These are phyloP conservation scores for Citrullus amarus DNA, from an alignment of 306 rosid genomes.

Conservation along the genomic window DNA sequence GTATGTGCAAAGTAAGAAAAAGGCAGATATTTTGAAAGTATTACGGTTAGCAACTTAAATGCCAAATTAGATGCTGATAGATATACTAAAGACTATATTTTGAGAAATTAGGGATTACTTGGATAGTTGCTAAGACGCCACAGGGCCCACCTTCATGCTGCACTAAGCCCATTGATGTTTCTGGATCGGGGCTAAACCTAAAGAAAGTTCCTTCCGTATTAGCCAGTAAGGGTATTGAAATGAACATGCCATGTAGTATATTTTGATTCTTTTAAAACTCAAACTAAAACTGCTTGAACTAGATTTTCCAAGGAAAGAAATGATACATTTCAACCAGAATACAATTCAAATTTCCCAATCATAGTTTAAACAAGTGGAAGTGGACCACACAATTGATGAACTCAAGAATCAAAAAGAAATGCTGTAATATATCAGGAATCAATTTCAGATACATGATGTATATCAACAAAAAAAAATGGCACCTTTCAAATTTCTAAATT, in stretches of 20 bases:
- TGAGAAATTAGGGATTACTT: slow-evolving; percentile 48
- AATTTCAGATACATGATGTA: neutral
- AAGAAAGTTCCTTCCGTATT: slow-evolving; percentile 21
- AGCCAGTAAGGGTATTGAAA: slow-evolving; percentile 22
- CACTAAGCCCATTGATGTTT: slow-evolving; percentile 93
- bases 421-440: neutral
- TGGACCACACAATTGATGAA: neutral
- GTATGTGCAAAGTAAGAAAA: neutral
- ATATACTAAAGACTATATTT: slow-evolving; percentile 1
- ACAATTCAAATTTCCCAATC: neutral
- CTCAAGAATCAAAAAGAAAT: neutral
- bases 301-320: neutral
- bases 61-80: slow-evolving; percentile 2
- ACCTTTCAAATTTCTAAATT: neutral
- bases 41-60: neutral
- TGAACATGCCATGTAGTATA: slow-evolving; percentile 1
- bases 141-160: slow-evolving; percentile 99
- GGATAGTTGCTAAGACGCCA: slow-evolving; percentile 97
- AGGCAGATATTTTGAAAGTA: neutral
- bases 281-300: neutral
- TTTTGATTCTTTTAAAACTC: neutral
- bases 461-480: neutral
- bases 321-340: neutral
- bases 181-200: slow-evolving; percentile 78
- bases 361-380: neutral